A percentile compares a stretch with the other conserved stretches of the same genome.
phyloP scores from a whole-genome alignment of 2,329 filamentous ascomycete species.

The Teratosphaeria epicoccoides region DNA sequence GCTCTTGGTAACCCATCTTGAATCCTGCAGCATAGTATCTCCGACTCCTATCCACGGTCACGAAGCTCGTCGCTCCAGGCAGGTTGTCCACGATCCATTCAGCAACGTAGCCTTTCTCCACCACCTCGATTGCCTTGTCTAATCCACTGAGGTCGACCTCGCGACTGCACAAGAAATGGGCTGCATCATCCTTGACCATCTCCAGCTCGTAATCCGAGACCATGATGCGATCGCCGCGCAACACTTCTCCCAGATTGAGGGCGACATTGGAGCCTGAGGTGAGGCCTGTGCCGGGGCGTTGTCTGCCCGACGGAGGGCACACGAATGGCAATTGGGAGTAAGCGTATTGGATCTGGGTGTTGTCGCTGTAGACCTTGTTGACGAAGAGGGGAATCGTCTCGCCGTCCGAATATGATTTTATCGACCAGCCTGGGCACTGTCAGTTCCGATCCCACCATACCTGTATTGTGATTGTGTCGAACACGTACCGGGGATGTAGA shows the following conservation, averaged over 20 bases:
- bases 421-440: conserved; percentile 60
- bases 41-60: conserved; percentile 69
- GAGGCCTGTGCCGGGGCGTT: conserved; percentile 54
- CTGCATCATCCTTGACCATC: conserved; percentile 66
- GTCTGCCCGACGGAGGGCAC: conserved; percentile 63
- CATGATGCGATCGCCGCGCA: conserved; percentile 76
- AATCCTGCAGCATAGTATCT: conserved; percentile 89
- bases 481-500: conserved; percentile 70
- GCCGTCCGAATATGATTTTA: conserved; percentile 65
- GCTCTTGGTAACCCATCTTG: conserved; percentile 71
- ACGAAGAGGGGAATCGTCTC: conserved; percentile 76
- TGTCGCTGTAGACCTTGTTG: conserved; percentile 86
- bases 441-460: conserved; percentile 7
- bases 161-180: conserved; percentile 60
- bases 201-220: conserved; percentile 72
- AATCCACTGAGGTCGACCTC: conserved; percentile 56
- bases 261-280: conserved; percentile 68
- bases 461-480: not conserved
- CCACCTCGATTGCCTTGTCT: conserved; percentile 57
- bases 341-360: conserved; percentile 82
- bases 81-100: conserved; percentile 93
- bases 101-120: conserved; percentile 70
- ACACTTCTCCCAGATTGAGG: conserved; percentile 75
- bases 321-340: conserved; percentile 84
- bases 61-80: conserved; percentile 78